These are phyloP conservation scores for Coriaria nepalensis DNA, from an alignment of 306 rosid genomes.

Conservation along the genomic window DNA sequence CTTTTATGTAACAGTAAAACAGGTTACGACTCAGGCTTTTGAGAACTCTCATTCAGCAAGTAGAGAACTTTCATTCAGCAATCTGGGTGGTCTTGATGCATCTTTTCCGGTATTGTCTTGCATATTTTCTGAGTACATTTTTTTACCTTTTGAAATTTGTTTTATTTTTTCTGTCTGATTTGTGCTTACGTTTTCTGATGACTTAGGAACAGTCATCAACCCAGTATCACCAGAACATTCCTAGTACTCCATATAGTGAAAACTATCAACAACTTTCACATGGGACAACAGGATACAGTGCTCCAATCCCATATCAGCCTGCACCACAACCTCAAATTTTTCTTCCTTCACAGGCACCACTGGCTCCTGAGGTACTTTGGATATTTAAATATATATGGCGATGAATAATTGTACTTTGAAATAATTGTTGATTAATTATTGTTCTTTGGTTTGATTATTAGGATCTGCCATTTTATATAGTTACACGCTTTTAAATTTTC, in stretches of 20 bases:
- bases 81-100: constrained; percentile 25
- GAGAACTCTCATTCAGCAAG: constrained; percentile 39
- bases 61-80: constrained; percentile 12
- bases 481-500: no score
- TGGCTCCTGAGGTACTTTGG: constrained; percentile 49
- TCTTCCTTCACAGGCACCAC: constrained; percentile 58
- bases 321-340: constrained; percentile 48
- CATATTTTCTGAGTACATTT: constrained; percentile 6
- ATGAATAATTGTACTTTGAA: neutral
- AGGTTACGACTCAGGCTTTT: constrained; percentile 23
- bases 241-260: constrained; percentile 43
- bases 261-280: constrained; percentile 45
- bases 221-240: constrained; percentile 36
- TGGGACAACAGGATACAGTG: constrained; percentile 35
- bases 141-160: no score
- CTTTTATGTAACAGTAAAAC: constrained; percentile 34
- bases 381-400: neutral
- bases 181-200: constrained; percentile 12
- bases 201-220: constrained; percentile 37
- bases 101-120: constrained; percentile 44
- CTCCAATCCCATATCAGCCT: constrained; percentile 39
- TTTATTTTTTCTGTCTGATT: neutral
- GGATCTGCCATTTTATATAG: no score
- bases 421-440: neutral
- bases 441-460: neutral